These are phyloP conservation scores for Syncephalastrum contaminatum DNA, from an alignment of 371 early-diverging fungal genomes.

Conservation along the genomic window DNA sequence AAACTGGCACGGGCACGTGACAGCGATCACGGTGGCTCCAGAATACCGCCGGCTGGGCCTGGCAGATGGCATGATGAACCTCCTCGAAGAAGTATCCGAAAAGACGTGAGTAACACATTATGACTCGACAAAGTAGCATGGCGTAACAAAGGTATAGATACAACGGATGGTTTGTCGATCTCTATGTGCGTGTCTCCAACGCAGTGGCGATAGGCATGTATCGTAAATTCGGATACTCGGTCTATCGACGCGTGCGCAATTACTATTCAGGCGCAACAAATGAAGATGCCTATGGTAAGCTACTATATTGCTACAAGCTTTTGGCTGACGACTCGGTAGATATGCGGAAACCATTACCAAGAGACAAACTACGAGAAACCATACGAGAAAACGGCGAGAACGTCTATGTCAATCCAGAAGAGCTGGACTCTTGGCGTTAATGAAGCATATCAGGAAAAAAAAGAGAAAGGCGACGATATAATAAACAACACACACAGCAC, in stretches of 20 bases:
- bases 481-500: background rate
- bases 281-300: slow-evolving; percentile 81
- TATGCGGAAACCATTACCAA: slow-evolving; percentile 84
- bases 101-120: slow-evolving; percentile 52
- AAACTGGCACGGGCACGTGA: slow-evolving; percentile 98
- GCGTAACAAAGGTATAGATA: slow-evolving; percentile 35
- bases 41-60: slow-evolving; percentile 92
- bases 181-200: slow-evolving; percentile 97
- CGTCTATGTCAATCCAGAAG: slow-evolving; percentile 58
- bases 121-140: background rate
- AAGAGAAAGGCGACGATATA: background rate
- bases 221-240: slow-evolving; percentile 89
- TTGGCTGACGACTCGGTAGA: slow-evolving; percentile 44
- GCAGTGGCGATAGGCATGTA: slow-evolving; percentile 96
- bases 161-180: slow-evolving; percentile 95
- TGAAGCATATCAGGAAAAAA: slow-evolving; percentile 5
- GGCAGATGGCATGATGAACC: slow-evolving; percentile 88
- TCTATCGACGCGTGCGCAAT: slow-evolving; percentile 86
- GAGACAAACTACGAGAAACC: slow-evolving; percentile 73
- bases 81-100: slow-evolving; percentile 92
- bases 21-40: slow-evolving; percentile 97
- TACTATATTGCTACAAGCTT: background rate
- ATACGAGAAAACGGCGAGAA: slow-evolving; percentile 64
- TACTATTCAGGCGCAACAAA: slow-evolving; percentile 84
- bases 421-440: slow-evolving; percentile 51